phyloP scores from a whole-genome alignment of 2,329 filamentous ascomycete genomes.

The Coniochaeta hoffmannii region DNA sequence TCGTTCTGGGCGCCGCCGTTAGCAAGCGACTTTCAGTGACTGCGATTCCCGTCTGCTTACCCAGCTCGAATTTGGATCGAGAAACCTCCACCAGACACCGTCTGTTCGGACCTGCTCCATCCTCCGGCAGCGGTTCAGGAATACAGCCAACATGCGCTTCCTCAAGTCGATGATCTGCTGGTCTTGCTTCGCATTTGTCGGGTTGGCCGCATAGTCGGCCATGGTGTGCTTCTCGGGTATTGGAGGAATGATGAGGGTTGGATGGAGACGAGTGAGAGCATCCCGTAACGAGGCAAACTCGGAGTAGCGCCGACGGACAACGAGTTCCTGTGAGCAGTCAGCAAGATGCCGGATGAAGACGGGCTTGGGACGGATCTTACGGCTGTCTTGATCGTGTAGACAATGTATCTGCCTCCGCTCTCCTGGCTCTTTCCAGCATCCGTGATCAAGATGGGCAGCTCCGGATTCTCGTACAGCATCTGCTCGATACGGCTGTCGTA shows the following conservation, averaged over 20 bases:
- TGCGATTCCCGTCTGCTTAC: constrained; percentile 38
- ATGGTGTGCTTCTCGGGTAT: constrained; percentile 99
- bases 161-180: constrained; percentile 92
- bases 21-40: constrained; percentile 10
- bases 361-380: constrained; percentile 41
- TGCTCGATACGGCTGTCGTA: constrained; percentile 97
- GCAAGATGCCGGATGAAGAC: constrained; percentile 5
- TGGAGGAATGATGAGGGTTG: constrained; percentile 89
- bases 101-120: constrained; percentile 92
- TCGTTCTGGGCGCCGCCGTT: constrained; percentile 60
- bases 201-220: constrained; percentile 96
- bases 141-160: constrained; percentile 95
- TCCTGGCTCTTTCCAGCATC: constrained; percentile 94
- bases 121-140: constrained; percentile 83
- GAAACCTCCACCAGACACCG: constrained; percentile 94
- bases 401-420: constrained; percentile 87
- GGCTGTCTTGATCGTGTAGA: constrained; percentile 93
- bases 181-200: constrained; percentile 96
- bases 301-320: constrained; percentile 91
- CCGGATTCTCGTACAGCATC: constrained; percentile 90
- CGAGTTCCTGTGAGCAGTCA: constrained; percentile 70
- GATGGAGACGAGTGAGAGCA: constrained; percentile 84
- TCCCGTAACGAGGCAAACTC: constrained; percentile 90
- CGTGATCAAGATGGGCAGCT: constrained; percentile 83
- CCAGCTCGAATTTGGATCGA: constrained; percentile 98